Evolutionary conservation across 495 filamentous ascomycete species (phyloP).

Genomic region (Penicillium riverlandense): DNA sequence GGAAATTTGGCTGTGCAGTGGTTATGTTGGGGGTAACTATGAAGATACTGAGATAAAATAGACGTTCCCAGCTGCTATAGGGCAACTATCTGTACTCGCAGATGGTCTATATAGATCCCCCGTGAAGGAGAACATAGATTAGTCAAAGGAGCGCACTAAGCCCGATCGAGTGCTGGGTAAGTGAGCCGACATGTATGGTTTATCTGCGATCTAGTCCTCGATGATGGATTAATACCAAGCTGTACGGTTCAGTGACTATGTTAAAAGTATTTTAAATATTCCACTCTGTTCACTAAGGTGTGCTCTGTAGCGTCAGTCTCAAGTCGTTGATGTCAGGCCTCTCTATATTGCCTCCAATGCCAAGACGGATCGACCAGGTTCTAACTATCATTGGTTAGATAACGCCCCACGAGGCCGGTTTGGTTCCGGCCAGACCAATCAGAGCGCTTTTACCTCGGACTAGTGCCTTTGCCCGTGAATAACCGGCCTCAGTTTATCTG

Average conservation of each 20-base stretch:
- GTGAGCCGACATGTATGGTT: neutral
- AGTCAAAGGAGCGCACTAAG: constrained; percentile 30
- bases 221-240: no score
- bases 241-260: no score
- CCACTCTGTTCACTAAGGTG: no score
- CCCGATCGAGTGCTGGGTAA: constrained; percentile 13
- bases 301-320: no score
- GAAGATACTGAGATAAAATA: no score
- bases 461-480: constrained; percentile 38
- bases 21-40: neutral
- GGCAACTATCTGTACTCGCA: constrained; percentile 3
- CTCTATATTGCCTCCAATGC: constrained; percentile 20
- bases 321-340: constrained; percentile 5
- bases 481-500: constrained; percentile 17
- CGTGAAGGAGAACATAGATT: constrained; percentile 17
- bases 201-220: neutral
- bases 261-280: no score
- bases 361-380: constrained; percentile 7
- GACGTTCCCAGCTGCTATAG: no score
- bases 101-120: constrained; percentile 26
- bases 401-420: no score
- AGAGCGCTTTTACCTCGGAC: constrained; percentile 37
- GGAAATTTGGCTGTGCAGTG: neutral
- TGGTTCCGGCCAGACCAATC: neutral
- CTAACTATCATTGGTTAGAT: no score